Percentiles rank a stretch among this genome's conserved stretches.
Evolutionary conservation across 2,329 filamentous ascomycete species (phyloP).

Genomic region (Trichoderma koningiopsis): DNA sequence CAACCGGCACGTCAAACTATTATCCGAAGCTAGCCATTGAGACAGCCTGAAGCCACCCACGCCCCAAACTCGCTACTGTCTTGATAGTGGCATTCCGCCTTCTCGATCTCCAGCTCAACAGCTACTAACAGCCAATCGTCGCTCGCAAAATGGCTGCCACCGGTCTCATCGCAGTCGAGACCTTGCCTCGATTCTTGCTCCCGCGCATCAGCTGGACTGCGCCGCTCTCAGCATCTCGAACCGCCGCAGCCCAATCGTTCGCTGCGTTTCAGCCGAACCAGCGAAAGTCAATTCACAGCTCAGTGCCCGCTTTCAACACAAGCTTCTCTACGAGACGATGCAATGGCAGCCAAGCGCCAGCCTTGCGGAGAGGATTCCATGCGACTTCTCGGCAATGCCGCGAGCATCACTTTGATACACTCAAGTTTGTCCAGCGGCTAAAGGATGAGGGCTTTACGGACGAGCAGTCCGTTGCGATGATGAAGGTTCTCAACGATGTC

Average conservation of each 20-base stretch:
- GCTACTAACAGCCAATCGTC: background rate
- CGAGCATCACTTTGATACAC: conserved; percentile 96
- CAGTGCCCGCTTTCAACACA: conserved; percentile 31
- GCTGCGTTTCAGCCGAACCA: conserved; percentile 26
- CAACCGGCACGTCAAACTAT: background rate
- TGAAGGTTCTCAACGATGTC: conserved; percentile 94
- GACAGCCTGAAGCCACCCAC: conserved; percentile 16
- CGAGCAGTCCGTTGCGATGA: conserved; percentile 95
- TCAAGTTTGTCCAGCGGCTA: conserved; percentile 92
- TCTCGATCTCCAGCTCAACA: conserved; percentile 2
- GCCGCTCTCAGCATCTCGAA: conserved; percentile 34
- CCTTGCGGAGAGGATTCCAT: conserved; percentile 61
- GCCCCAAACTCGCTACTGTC: conserved; percentile 19
- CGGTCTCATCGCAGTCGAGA: conserved; percentile 39
- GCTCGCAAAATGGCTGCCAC: conserved; percentile 34
- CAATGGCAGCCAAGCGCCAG: conserved; percentile 21
- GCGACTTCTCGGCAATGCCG: conserved; percentile 59
- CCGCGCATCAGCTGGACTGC: conserved; percentile 57
- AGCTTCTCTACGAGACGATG: conserved; percentile 25
- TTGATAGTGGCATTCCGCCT: conserved; percentile 10
- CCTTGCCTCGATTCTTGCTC: conserved; percentile 56
- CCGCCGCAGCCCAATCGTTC: conserved; percentile 30
- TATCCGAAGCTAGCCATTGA: conserved; percentile 26
- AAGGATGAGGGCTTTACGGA: conserved; percentile 93
- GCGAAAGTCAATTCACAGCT: conserved; percentile 27